These are phyloP conservation scores for Lactifluus rugatus DNA, from an alignment of 768 basidiomycete species.

Conservation along the genomic window DNA sequence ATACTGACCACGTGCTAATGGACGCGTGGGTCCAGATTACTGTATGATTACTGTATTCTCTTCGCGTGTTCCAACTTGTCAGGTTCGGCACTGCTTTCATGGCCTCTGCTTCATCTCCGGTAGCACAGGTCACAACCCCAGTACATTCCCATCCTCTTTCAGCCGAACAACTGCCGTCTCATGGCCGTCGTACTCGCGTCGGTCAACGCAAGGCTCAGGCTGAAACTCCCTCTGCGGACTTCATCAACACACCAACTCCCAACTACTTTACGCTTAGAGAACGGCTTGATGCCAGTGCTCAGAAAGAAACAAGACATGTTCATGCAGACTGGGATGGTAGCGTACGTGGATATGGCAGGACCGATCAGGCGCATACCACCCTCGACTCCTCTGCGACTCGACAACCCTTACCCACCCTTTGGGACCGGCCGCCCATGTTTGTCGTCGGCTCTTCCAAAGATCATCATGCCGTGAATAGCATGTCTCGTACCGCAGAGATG, in stretches of 20 bases:
- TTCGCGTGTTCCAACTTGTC: too few species aligned
- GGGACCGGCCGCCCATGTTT: slow-evolving; percentile 26
- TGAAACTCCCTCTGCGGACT: slow-evolving; percentile 20
- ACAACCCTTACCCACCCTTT: slow-evolving; percentile 31
- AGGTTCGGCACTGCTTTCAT: slow-evolving; percentile 6
- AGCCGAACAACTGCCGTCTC: slow-evolving; percentile 37
- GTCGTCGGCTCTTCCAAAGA: slow-evolving; percentile 19
- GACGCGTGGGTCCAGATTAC: neutral
- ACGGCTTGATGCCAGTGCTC: slow-evolving; percentile 41
- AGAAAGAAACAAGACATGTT: slow-evolving; percentile 24
- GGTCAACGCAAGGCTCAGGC: slow-evolving; percentile 25
- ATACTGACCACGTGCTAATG: neutral
- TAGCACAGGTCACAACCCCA: slow-evolving; percentile 33
- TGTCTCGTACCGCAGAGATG: slow-evolving; percentile 3
- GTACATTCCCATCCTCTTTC: slow-evolving; percentile 68
- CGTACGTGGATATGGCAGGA: slow-evolving; percentile 46
- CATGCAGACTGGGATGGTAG: slow-evolving; percentile 41
- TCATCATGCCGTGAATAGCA: neutral
- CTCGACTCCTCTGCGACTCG: slow-evolving; percentile 28
- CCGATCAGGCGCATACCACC: slow-evolving; percentile 25
- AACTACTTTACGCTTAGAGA: slow-evolving; percentile 58
- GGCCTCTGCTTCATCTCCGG: slow-evolving; percentile 22
- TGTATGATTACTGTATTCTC: too few species aligned
- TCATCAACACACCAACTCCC: slow-evolving; percentile 26
- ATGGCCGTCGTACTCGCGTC: slow-evolving; percentile 40